Conservation (phyloP, 108 stramenopile genomes). For the Stephanodiscus minutulus region DNA sequence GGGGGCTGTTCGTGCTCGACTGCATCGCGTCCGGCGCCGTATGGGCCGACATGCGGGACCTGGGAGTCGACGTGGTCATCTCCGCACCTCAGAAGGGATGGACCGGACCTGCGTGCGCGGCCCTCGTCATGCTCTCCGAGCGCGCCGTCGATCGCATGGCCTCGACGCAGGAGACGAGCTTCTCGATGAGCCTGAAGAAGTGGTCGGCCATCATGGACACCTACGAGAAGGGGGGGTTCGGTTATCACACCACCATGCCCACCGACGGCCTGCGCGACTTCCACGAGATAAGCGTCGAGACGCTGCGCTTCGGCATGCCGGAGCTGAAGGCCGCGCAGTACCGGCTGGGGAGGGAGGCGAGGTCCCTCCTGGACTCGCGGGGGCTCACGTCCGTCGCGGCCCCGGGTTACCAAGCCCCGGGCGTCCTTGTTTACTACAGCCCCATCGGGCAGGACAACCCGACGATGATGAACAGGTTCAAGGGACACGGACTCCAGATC, state of each 20-base stretch:
- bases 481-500: conserved; percentile 85
- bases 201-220: conserved; percentile 90
- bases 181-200: conserved; percentile 84
- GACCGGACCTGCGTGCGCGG: conserved; percentile 91
- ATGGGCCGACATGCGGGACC: conserved; percentile 93
- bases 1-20: conserved; percentile 91
- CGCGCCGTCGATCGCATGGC: conserved; percentile 62
- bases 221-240: conserved; percentile 85
- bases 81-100: conserved; percentile 95
- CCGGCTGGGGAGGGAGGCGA: conserved; percentile 70
- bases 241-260: conserved; percentile 94
- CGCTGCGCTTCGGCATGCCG: conserved; percentile 81
- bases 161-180: conserved; percentile 73
- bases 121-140: conserved; percentile 84
- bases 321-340: conserved; percentile 76
- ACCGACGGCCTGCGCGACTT: conserved; percentile 90
- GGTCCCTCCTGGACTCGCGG: conserved; percentile 64
- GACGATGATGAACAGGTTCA: conserved; percentile 88
- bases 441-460: conserved; percentile 81
- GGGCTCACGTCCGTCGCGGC: conserved; percentile 85
- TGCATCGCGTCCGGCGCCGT: conserved; percentile 91
- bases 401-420: conserved; percentile 87
- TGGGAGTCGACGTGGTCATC: conserved; percentile 89
- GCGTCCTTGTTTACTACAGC: conserved; percentile 88
- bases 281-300: conserved; percentile 89